Conservation (phyloP, 805 yeast species). For the Yarrowia sp. region DNA sequence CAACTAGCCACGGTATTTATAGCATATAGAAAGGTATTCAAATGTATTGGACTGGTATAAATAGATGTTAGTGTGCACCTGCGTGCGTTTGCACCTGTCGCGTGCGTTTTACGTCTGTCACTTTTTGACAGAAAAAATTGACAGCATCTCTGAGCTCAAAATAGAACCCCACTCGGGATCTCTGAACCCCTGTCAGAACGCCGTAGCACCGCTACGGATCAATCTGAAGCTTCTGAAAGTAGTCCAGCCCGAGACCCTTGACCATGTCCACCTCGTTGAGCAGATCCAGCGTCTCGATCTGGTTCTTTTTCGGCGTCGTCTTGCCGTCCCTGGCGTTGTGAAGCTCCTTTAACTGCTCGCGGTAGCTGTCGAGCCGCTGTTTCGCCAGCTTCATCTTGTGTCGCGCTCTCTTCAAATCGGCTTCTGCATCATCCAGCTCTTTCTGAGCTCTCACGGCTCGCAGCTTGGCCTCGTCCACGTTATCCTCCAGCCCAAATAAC, state of each 20-base stretch:
- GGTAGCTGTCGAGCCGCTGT: not conserved
- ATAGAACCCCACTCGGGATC: too few relatives aligned
- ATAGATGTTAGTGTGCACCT: not conserved
- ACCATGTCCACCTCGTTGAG: not conserved
- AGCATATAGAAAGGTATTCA: too few relatives aligned
- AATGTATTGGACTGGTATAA: too few relatives aligned
- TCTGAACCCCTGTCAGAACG: too few relatives aligned
- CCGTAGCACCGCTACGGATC: not conserved
- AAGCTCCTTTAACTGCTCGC: not conserved
- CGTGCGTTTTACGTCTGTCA: too few relatives aligned
- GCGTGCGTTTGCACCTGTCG: too few relatives aligned
- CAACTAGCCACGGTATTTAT: constrained; percentile 1
- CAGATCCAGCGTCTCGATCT: not conserved
- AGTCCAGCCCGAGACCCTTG: not conserved
- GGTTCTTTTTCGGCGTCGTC: not conserved
- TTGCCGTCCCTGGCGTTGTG: constrained; percentile 4
- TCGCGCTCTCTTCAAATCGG: not conserved
- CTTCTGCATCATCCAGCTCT: constrained; percentile 4
- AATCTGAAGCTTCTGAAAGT: not conserved
- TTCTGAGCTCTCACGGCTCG: not conserved
- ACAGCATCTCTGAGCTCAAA: too few relatives aligned
- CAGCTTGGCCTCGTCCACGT: not conserved
- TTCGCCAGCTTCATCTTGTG: not conserved
- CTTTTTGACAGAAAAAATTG: too few relatives aligned
- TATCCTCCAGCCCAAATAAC: not conserved